Base-by-base conservation (phyloP, 2,329 filamentous ascomycete genomes). In the Paramyrothecium roridum region DNA sequence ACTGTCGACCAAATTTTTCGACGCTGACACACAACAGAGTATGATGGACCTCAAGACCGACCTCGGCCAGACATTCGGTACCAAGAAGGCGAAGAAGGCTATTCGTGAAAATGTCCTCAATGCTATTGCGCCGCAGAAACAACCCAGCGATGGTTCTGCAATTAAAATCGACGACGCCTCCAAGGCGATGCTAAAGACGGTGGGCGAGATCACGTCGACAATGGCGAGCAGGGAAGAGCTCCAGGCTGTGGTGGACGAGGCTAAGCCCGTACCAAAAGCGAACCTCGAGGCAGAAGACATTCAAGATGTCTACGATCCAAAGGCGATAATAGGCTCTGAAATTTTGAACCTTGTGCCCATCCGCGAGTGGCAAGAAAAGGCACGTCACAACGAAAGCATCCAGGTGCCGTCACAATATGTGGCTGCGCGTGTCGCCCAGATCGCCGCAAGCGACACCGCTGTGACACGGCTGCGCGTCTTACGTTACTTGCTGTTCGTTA, bases 51-150 rank as follows among this genome's bases (percentile, higher is more conserved):
- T 83, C 66, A 84, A 83, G 62, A 87, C 85, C 63, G 83, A 87
- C 2, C 84, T 96, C 13, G 89, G 89, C 45, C 81, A 89, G 63
- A 85, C 88, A 33, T 96, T 96, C 65, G 91, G 91, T 69, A 93
- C 90, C 23, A 92, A 90, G 76, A 93, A 93, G 73, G 88, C 90
- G 21, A 89, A 87, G 78, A 93, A 93, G 74, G 88, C 85, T 1
- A 85, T 95, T 62, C 79, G 81, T 26, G 82, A 86, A 54, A 79
- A 83, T 59, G 85, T 85, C 2, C 80, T 89, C 63, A 92, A 93
- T 66, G 88, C 88, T 19, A 91, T 93, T 62, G 74, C 73, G 46
- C 71, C 77, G 46, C 68, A 70, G 65, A 73, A 68, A 59, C 68
- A 63, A 54, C 52, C 61, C 40, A 65, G 70, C 21, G 67, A 71